Conservation (phyloP, 1,139 yeast species). For the Suhomyces wounanorum region DNA sequence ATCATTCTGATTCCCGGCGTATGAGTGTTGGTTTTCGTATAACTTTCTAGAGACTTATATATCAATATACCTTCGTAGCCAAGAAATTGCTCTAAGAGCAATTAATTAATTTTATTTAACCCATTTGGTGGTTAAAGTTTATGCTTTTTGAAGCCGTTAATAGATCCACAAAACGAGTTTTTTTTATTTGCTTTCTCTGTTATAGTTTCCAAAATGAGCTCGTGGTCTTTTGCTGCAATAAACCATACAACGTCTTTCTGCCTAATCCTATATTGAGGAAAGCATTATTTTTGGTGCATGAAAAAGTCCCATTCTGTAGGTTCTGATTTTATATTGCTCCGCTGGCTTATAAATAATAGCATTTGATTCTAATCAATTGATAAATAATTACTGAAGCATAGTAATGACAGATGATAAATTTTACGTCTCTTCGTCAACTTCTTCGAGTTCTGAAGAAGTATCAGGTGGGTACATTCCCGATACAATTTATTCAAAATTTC, state of each 20-base stretch:
- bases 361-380: background rate
- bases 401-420: slow-evolving; percentile 14
- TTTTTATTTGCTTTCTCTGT: background rate
- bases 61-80: background rate
- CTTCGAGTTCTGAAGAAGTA: slow-evolving; percentile 8
- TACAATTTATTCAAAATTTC: slow-evolving; percentile 38
- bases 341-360: background rate
- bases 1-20: background rate
- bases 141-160: background rate
- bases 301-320: background rate
- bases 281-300: background rate
- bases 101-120: background rate
- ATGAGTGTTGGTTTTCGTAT: background rate
- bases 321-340: background rate
- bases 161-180: background rate
- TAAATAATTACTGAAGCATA: slow-evolving; percentile 10
- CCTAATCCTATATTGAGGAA: background rate
- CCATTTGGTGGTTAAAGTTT: background rate
- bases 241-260: background rate
- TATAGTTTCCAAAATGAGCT: background rate
- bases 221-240: background rate
- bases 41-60: background rate
- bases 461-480: background rate
- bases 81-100: background rate
- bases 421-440: slow-evolving; percentile 8